Evolutionary conservation across 495 filamentous ascomycete genomes (phyloP), one percentile per base, ranked within the genome.

Genomic region (Elaphomyces granulatus): DNA sequence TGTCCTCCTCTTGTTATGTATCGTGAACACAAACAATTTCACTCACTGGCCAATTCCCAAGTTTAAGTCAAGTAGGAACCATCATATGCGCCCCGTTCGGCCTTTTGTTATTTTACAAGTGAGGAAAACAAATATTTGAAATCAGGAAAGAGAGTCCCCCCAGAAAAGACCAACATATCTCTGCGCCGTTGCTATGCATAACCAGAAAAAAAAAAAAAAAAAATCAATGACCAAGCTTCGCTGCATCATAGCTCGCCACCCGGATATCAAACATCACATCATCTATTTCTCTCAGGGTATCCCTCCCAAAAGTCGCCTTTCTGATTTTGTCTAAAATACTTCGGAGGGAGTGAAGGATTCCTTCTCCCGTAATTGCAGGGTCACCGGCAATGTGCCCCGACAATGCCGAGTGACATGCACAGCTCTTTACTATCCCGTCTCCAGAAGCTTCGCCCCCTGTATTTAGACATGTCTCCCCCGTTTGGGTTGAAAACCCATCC

Each of bases 251-350:
- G 45, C 78, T 58, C 47, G 75, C 71, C 42, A 72, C 65, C 42
- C 72, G 75, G 48, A 78, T 71, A 50, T 81, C 74, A 60, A 79
- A 77, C 43, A 81, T 68, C 49, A 80, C 53, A 45, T 80, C 73
- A 43, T 83, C 79, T 40, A 81, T 67, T 46, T 72, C 61, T 26
- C 67, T 67, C 20, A 76, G 61, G 38, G 73, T 66, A 34, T 63
- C 50, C 8, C 67, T 56, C 15, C 68, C 65, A 40, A 81, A 47
- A 19, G 53, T 60, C 31, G 68, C 64, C 9, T 48, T 46, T 40
- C 70, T 66, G 38, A 80, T 63, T 30, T 68, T 58, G 19, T 60
- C 61, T 26, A 81, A 54, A 0, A 77, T 46, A 9, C 51, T 61
- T 20, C 56, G 64, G 3, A 82, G 57, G 15, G 70, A 63, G 30